Evolutionary conservation across 2,329 filamentous ascomycete genomes (phyloP).

Genomic region (Lachnellula hyalina): DNA sequence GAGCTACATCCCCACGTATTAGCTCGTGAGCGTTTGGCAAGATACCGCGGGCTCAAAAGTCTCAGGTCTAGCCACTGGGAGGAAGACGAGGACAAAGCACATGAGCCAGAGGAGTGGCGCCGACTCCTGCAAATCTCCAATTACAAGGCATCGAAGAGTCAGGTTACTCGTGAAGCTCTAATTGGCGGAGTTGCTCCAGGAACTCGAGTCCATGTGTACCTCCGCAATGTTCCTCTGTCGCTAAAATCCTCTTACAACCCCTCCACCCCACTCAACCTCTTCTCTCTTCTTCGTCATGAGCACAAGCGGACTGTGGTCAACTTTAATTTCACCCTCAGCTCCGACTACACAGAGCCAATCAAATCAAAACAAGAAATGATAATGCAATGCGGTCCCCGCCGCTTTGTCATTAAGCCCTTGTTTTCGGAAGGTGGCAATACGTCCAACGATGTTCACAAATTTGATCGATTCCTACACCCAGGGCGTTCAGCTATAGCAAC

Average conservation of each 20-base stretch:
- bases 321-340: constrained; percentile 80
- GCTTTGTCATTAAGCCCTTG: constrained; percentile 82
- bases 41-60: constrained; percentile 90
- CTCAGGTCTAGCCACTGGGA: constrained; percentile 85
- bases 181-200: constrained; percentile 83
- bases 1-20: constrained; percentile 84
- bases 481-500: constrained; percentile 84
- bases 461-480: constrained; percentile 84
- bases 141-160: constrained; percentile 77
- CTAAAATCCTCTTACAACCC: constrained; percentile 50
- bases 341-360: constrained; percentile 68
- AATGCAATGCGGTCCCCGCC: constrained; percentile 82
- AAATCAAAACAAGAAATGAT: constrained; percentile 91
- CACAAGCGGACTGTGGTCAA: constrained; percentile 90
- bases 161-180: constrained; percentile 73
- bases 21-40: constrained; percentile 76
- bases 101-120: constrained; percentile 87
- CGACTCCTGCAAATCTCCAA: constrained; percentile 82
- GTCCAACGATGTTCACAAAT: constrained; percentile 96
- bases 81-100: constrained; percentile 75
- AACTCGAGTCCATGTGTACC: constrained; percentile 73
- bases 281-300: constrained; percentile 88
- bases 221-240: constrained; percentile 53
- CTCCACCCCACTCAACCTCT: constrained; percentile 63
- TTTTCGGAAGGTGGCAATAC: constrained; percentile 88